These are phyloP conservation scores for Moesziomyces antarcticus DNA, from an alignment of 1,284 basidiomycete species.

Conservation along the genomic window DNA sequence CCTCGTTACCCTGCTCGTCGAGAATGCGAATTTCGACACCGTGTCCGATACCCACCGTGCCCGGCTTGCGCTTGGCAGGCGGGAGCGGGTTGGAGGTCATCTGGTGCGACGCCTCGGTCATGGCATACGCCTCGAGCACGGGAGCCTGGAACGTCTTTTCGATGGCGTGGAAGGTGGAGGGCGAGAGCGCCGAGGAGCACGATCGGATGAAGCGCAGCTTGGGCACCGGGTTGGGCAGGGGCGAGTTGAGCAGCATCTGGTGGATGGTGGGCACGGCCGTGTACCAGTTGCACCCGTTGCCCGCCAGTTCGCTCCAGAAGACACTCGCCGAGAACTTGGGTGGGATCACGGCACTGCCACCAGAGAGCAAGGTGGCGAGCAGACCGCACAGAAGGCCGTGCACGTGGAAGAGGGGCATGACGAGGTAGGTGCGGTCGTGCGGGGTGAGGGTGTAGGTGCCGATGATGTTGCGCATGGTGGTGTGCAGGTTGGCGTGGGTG, in stretches of 20 bases:
- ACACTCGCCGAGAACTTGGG: constrained; percentile 73
- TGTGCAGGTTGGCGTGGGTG: constrained; percentile 73
- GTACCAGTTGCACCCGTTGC: constrained; percentile 59
- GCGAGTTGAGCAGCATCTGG: constrained; percentile 70
- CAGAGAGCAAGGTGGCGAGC: constrained; percentile 74
- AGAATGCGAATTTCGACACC: constrained; percentile 70
- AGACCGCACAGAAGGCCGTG: constrained; percentile 76
- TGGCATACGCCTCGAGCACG: constrained; percentile 71
- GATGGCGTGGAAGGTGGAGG: constrained; percentile 69
- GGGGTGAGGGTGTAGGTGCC: constrained; percentile 72
- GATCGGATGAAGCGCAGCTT: constrained; percentile 71
- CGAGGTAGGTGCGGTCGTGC: constrained; percentile 70
- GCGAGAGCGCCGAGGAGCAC: constrained; percentile 70
- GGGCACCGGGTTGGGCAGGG: constrained; percentile 67
- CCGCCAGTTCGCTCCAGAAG: constrained; percentile 74
- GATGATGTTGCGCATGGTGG: constrained; percentile 73
- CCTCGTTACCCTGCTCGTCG: constrained; percentile 67
- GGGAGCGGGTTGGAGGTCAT: constrained; percentile 70
- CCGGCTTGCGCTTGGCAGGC: constrained; percentile 68
- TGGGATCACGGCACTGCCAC: constrained; percentile 75
- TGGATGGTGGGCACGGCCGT: constrained; percentile 71
- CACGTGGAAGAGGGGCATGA: constrained; percentile 79
- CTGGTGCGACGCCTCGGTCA: constrained; percentile 70
- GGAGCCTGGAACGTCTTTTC: constrained; percentile 71
- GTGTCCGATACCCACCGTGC: constrained; percentile 70